Base-by-base conservation (phyloP, 148 eudicot genomes). In the Silene latifolia region DNA sequence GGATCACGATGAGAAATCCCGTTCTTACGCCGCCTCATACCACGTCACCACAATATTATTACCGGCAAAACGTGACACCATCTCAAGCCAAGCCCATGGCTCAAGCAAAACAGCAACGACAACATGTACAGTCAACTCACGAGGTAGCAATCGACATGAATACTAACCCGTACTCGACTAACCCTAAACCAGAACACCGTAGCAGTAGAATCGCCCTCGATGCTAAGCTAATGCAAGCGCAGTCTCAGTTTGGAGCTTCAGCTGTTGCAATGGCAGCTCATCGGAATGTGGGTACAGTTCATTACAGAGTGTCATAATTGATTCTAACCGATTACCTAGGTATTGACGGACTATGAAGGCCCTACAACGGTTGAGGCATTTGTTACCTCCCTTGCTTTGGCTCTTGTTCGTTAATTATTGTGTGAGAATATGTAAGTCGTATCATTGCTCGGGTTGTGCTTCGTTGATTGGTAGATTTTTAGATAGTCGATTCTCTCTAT, bases 201-300 rank as follows among this genome's bases (percentile, higher is more conserved):
- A 89, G 86, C 57, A 84, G 88, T 65, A 87, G 88, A 76, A 79
- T 87, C 13, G 85, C 90, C 20, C 80, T 94, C 0, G 88, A 91
- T 76, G 92, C 89, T 7, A 92, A 92, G 78, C 29, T 92, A n/a
- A 58, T 90, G 81, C 97, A 95, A 74, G 90, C 92, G 14, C 98
- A 89, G 67, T 82, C 96, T 8, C 97, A 90, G 81, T 80, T 88
- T 65, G 88, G 91, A 29, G 91, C 93, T 53, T 75, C 87, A 3
- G 87, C 92, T 7, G 92, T 88, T 63, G 89, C 89, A 17, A 91
- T 82, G 76, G 88, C 90, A 74, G 90, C 97, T 76, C 91, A 87
- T 35, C 76, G 97, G 74, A 92, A 91, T 65, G 95, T 86, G 25
- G 95, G 94, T 35, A 80, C 91, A 29, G 88, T 89, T 63, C 91